Conservation (phyloP, 176 grass and related monocot species). For the Zoysia japonica region DNA sequence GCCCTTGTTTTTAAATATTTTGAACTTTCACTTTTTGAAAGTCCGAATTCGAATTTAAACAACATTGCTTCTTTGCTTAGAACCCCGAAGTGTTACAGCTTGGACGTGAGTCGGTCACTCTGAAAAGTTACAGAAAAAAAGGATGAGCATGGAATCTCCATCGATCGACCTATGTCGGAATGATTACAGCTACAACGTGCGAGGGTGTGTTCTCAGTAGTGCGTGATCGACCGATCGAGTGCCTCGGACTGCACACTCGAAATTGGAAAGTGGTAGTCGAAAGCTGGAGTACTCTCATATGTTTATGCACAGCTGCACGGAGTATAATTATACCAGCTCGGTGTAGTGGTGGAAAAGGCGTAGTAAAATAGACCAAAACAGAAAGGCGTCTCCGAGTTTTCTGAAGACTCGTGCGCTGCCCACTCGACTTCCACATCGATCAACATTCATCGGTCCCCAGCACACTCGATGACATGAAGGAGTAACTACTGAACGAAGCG, state of each 20-base stretch:
- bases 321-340: slow-evolving; percentile 33
- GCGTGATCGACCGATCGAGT: slow-evolving; percentile 22
- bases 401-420: slow-evolving; percentile 14
- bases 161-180: slow-evolving; percentile 10
- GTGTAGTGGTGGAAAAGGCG: slow-evolving; percentile 28
- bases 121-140: too few species aligned
- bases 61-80: too few species aligned
- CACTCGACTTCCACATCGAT: slow-evolving; percentile 9
- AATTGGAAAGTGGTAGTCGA: not conserved
- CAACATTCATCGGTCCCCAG: not conserved
- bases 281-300: not conserved
- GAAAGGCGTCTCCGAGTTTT: not conserved
- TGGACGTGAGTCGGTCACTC: too few species aligned
- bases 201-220: not conserved
- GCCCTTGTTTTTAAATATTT: too few species aligned
- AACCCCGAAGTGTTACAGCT: too few species aligned
- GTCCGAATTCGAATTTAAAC: too few species aligned
- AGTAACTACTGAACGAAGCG: not conserved
- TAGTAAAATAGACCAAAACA: slow-evolving; percentile 2
- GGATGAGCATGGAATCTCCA: slow-evolving; percentile 27
- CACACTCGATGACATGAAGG: not conserved
- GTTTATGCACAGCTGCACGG: not conserved
- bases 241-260: not conserved
- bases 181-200: slow-evolving; percentile 10
- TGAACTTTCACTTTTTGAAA: too few species aligned